Evolutionary conservation across 2,329 filamentous ascomycete species (phyloP).

Genomic region (Escovopsis sp.): DNA sequence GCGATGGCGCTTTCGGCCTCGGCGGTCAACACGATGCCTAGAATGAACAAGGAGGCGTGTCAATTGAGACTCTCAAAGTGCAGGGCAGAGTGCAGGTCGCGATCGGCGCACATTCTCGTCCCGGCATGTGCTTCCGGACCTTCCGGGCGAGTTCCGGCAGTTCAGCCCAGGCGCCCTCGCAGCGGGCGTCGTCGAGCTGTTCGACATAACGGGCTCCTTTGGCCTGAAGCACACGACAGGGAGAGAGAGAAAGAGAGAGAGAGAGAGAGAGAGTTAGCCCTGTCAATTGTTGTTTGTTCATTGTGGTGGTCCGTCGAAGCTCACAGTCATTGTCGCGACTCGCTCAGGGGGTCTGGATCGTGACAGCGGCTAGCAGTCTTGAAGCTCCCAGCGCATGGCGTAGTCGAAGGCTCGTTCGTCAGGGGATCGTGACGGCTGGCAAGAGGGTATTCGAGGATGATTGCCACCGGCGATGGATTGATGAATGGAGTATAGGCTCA

Average conservation of each 20-base stretch:
- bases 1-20: slow-evolving; percentile 54
- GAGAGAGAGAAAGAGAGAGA: not conserved
- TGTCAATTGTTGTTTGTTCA: not conserved
- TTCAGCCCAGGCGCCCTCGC: slow-evolving; percentile 73
- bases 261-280: slow-evolving; percentile 8
- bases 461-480: no score
- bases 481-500: no score
- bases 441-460: no score
- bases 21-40: slow-evolving; percentile 56
- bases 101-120: slow-evolving; percentile 57
- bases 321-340: slow-evolving; percentile 23
- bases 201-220: slow-evolving; percentile 76
- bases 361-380: slow-evolving; percentile 8
- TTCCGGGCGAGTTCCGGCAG: slow-evolving; percentile 85
- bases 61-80: no score
- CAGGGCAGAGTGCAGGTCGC: no score
- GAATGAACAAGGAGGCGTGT: not conserved
- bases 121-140: slow-evolving; percentile 82
- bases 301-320: slow-evolving; percentile 4
- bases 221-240: slow-evolving; percentile 23
- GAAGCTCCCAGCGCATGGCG: slow-evolving; percentile 11
- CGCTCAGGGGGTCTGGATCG: slow-evolving; percentile 11
- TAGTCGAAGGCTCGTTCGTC: not conserved
- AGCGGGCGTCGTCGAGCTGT: slow-evolving; percentile 73
- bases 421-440: no score